These are phyloP conservation scores for Dentipellis fragilis DNA, from an alignment of 768 basidiomycete species.

Conservation along the genomic window DNA sequence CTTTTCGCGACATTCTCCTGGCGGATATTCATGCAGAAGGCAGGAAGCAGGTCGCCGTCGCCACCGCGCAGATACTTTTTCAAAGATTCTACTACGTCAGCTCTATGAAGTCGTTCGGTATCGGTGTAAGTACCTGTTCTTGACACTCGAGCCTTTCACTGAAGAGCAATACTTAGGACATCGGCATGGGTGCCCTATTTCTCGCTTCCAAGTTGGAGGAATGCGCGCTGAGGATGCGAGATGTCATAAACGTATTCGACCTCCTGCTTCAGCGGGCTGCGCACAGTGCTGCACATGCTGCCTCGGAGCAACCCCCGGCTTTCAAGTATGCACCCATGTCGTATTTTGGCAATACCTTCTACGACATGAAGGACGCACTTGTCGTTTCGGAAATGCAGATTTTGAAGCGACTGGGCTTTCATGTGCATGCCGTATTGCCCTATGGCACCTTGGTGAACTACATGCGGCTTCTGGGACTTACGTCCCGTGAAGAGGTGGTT, in stretches of 20 bases:
- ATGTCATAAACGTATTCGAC: constrained; percentile 92
- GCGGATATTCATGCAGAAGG: constrained; percentile 2
- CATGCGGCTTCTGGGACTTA: constrained; percentile 80
- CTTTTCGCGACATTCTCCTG: not conserved
- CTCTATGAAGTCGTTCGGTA: constrained; percentile 90
- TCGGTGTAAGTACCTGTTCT: constrained; percentile 53
- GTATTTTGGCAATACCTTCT: constrained; percentile 82
- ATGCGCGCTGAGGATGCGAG: constrained; percentile 83
- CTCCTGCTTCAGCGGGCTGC: constrained; percentile 69
- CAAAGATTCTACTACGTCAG: constrained; percentile 96
- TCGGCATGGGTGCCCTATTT: constrained; percentile 82
- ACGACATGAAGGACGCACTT: constrained; percentile 88
- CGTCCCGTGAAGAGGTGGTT: constrained; percentile 58
- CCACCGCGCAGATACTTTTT: constrained; percentile 92
- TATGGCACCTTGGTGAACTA: constrained; percentile 96
- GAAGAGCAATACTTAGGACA: constrained; percentile 41
- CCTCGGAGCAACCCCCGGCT: constrained; percentile 16
- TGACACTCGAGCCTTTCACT: not conserved
- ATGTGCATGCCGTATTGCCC: constrained; percentile 86
- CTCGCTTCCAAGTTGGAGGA: constrained; percentile 90
- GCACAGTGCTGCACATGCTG: constrained; percentile 34
- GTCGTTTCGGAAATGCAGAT: constrained; percentile 97
- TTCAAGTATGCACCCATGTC: constrained; percentile 78
- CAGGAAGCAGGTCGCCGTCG: constrained; percentile 94
- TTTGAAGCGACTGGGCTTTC: constrained; percentile 90